Conservation (phyloP, 2,329 filamentous ascomycete species). For the Colletotrichum tanaceti region DNA sequence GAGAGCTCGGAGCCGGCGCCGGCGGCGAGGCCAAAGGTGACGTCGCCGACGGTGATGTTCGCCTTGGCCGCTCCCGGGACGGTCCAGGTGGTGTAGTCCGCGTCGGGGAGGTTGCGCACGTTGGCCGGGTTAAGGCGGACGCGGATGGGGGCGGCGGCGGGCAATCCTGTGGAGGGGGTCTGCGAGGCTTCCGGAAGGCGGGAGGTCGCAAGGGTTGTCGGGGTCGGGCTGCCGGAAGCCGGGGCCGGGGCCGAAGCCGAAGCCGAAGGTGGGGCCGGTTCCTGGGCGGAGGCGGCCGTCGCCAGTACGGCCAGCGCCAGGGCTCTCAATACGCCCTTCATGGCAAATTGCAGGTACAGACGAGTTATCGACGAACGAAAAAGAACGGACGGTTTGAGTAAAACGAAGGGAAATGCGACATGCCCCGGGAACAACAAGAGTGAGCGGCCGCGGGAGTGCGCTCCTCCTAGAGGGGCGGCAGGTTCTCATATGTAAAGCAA, state of each 20-base stretch:
- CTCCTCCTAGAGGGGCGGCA: too few relatives aligned
- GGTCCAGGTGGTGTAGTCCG: slow-evolving; percentile 40
- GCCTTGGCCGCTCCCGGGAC: slow-evolving; percentile 27
- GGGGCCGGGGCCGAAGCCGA: slow-evolving; percentile 3
- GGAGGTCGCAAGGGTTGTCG: slow-evolving; percentile 19
- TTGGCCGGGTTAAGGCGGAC: slow-evolving; percentile 39
- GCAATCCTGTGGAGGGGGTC: slow-evolving; percentile 2
- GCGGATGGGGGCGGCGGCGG: slow-evolving; percentile 31
- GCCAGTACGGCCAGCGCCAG: slow-evolving; percentile 16
- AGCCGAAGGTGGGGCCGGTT: slow-evolving; percentile 6
- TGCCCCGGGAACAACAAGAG: not conserved
- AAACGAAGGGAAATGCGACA: not conserved
- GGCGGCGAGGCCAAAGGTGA: slow-evolving; percentile 30
- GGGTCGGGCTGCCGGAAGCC: not conserved
- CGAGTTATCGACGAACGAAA: not conserved
- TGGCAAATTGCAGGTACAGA: not conserved
- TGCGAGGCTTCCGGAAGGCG: slow-evolving; percentile 22
- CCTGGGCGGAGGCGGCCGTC: slow-evolving; percentile 24
- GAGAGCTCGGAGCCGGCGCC: slow-evolving; percentile 38
- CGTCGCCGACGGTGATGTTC: slow-evolving; percentile 27
- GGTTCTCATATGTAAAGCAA: slow-evolving; percentile 24
- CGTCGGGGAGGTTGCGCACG: slow-evolving; percentile 35
- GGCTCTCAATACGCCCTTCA: slow-evolving; percentile 30
- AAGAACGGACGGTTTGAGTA: slow-evolving; percentile 19
- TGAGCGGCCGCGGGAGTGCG: too few relatives aligned